phyloP scores from a whole-genome alignment of 2,329 filamentous ascomycete species.

The Pyrenophora graminea region DNA sequence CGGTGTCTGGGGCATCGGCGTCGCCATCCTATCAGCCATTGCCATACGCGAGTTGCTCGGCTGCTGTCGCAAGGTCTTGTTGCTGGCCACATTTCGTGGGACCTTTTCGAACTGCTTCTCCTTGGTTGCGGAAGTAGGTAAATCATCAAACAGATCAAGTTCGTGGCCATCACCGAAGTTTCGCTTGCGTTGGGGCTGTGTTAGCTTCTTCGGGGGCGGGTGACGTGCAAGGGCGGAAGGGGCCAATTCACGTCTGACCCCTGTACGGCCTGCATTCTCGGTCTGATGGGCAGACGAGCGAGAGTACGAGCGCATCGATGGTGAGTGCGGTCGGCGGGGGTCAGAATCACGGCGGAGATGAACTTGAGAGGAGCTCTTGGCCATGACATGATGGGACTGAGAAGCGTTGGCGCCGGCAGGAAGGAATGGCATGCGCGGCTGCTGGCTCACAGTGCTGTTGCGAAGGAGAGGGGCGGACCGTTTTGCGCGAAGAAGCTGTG shows the following conservation, averaged over 20 bases:
- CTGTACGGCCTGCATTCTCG: constrained; percentile 55
- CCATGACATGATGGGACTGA: constrained; percentile 76
- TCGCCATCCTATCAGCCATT: constrained; percentile 52
- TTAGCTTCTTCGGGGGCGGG: constrained; percentile 58
- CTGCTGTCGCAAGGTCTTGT: constrained; percentile 63
- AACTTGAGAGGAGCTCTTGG: constrained; percentile 69
- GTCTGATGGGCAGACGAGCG: constrained; percentile 55
- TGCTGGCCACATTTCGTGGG: constrained; percentile 69
- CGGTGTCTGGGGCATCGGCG: constrained; percentile 58
- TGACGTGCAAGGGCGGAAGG: constrained; percentile 56
- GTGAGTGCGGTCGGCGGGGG: constrained; percentile 55
- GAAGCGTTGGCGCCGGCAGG: constrained; percentile 74
- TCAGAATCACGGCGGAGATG: constrained; percentile 86
- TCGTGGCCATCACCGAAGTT: constrained; percentile 88
- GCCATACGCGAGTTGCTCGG: constrained; percentile 52
- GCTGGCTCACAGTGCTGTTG: constrained; percentile 51
- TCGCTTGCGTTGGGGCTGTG: constrained; percentile 36
- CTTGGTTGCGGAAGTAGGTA: constrained; percentile 80
- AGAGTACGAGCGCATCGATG: constrained; percentile 52
- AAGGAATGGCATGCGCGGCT: constrained; percentile 76
- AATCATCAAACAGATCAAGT: constrained; percentile 89
- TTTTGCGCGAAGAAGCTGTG: constrained; percentile 62
- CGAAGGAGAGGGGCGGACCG: constrained; percentile 64
- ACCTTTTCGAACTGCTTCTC: constrained; percentile 85
- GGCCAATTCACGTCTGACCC: constrained; percentile 51